Evolutionary conservation across 78 protist genomes (phyloP).

Genomic region (Mantamonas sphyraenae): DNA sequence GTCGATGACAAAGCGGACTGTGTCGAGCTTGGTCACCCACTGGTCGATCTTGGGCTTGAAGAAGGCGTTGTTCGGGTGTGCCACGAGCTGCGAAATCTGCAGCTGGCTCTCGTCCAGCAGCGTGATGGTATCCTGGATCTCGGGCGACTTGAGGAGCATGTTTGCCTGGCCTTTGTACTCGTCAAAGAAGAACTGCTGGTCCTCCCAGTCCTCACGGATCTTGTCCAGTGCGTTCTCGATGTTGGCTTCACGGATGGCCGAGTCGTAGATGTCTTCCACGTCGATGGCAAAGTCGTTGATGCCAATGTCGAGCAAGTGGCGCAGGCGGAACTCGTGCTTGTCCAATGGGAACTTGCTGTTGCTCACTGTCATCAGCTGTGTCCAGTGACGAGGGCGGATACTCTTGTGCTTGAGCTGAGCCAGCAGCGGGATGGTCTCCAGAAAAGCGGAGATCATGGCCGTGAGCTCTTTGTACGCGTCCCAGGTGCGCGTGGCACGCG

Average conservation of each 20-base stretch:
- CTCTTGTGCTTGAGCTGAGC: constrained; percentile 24
- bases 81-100: constrained; percentile 43
- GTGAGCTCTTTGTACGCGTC: constrained; percentile 65
- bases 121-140: constrained; percentile 37
- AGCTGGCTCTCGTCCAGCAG: constrained; percentile 68
- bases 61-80: constrained; percentile 56
- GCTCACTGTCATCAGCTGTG: constrained; percentile 20
- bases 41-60: constrained; percentile 34
- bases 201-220: constrained; percentile 36
- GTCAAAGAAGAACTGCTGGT: constrained; percentile 32
- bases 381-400: constrained; percentile 72
- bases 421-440: constrained; percentile 53
- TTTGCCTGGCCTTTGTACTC: constrained; percentile 65
- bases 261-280: constrained; percentile 58
- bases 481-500: constrained; percentile 58
- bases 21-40: constrained; percentile 35
- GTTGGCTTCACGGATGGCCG: constrained; percentile 58
- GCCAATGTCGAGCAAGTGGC: constrained; percentile 33
- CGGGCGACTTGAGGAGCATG: constrained; percentile 41
- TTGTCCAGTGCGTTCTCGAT: constrained; percentile 47
- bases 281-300: constrained; percentile 47
- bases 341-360: constrained; percentile 19
- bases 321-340: constrained; percentile 38
- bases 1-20: constrained; percentile 52
- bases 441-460: constrained; percentile 58